Conservation (phyloP, 345 rosid species). For the Salix udensis region DNA sequence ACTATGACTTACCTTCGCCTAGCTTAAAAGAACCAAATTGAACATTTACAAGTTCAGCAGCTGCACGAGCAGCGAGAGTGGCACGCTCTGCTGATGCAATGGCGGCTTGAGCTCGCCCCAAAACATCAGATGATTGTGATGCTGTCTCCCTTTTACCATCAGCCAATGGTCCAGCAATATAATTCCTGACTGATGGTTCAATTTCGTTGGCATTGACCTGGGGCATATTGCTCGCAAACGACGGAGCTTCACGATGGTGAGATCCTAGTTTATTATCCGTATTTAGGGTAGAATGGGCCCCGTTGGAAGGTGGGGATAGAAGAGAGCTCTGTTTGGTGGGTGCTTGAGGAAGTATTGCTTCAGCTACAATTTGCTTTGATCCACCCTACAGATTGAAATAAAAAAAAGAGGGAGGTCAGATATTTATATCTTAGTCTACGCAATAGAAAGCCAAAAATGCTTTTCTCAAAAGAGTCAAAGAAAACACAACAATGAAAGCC, state of each 20-base stretch:
- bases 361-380: slow-evolving; percentile 50
- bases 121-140: slow-evolving; percentile 46
- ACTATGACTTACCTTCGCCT: slow-evolving; percentile 32
- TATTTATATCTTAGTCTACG: background rate
- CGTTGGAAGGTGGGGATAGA: slow-evolving; percentile 38
- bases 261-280: slow-evolving; percentile 30
- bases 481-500: background rate
- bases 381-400: slow-evolving; percentile 48
- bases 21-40: slow-evolving; percentile 38
- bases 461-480: background rate
- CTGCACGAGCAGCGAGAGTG: slow-evolving; percentile 78
- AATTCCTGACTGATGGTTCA: slow-evolving; percentile 26
- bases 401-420: background rate
- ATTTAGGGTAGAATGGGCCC: slow-evolving; percentile 26
- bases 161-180: slow-evolving; percentile 10
- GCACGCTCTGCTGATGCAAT: slow-evolving; percentile 83
- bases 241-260: slow-evolving; percentile 29
- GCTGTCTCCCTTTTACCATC: slow-evolving; percentile 28
- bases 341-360: slow-evolving; percentile 37
- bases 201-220: slow-evolving; percentile 27
- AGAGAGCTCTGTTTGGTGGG: slow-evolving; percentile 28
- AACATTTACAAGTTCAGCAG: slow-evolving; percentile 66
- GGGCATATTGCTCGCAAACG: slow-evolving; percentile 15
- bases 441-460: background rate
- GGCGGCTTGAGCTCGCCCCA: slow-evolving; percentile 83